phyloP scores from a whole-genome alignment of 2,329 filamentous ascomycete genomes.

The Verticillium nonalfalfae region DNA sequence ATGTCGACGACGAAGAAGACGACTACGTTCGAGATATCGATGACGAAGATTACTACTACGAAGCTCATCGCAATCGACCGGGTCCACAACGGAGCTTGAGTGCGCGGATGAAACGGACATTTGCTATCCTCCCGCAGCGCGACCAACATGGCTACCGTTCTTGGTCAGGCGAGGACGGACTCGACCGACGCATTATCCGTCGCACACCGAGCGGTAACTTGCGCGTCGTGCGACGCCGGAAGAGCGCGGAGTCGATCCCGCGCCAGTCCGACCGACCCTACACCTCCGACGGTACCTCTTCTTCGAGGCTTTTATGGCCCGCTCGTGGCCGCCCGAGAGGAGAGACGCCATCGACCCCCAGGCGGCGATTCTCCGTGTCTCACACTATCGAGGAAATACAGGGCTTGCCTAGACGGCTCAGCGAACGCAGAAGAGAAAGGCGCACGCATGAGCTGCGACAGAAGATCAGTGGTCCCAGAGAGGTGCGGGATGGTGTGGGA shows the following conservation, averaged over 20 bases:
- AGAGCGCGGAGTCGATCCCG: constrained; percentile 25
- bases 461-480: constrained; percentile 53
- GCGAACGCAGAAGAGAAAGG: constrained; percentile 53
- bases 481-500: constrained; percentile 52
- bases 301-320: constrained; percentile 21
- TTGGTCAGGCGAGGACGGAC: constrained; percentile 20
- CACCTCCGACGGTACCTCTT: constrained; percentile 20
- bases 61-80: constrained; percentile 44
- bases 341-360: constrained; percentile 10
- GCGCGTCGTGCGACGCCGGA: constrained; percentile 48
- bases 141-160: constrained; percentile 26
- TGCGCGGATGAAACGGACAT: constrained; percentile 49
- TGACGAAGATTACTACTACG: constrained; percentile 38
- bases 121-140: constrained; percentile 52
- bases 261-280: constrained; percentile 22
- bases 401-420: constrained; percentile 47
- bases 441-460: constrained; percentile 50
- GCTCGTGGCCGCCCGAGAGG: constrained; percentile 18
- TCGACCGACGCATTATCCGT: constrained; percentile 51
- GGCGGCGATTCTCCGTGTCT: constrained; percentile 32
- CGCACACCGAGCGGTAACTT: constrained; percentile 55
- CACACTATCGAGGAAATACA: constrained; percentile 45
- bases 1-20: constrained; percentile 26
- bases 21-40: constrained; percentile 21
- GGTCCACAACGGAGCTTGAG: constrained; percentile 40